Evolutionary conservation across 345 rosid genomes (phyloP).

Genomic region (Schrenkiella parvula): DNA sequence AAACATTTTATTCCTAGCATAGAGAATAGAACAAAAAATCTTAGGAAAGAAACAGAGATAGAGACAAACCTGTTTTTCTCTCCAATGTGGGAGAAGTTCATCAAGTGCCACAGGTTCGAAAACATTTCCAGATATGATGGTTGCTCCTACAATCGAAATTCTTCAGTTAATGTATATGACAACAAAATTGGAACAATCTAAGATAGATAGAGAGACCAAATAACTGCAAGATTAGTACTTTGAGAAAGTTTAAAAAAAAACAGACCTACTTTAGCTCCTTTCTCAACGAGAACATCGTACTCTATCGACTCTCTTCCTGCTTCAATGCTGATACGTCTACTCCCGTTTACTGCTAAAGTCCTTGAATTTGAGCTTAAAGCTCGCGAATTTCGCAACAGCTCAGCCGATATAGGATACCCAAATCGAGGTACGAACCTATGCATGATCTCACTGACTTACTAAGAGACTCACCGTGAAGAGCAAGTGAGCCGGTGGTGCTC

Average conservation of each 20-base stretch:
- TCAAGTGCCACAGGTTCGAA: constrained; percentile 78
- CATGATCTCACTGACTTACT: constrained; percentile 35
- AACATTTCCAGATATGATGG: constrained; percentile 82
- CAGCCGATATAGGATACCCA: constrained; percentile 17
- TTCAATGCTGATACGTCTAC: constrained; percentile 47
- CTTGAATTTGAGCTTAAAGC: constrained; percentile 28
- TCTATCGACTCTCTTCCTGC: constrained; percentile 54
- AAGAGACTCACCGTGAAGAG: not conserved
- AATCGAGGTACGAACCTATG: constrained; percentile 13
- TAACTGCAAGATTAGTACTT: not conserved
- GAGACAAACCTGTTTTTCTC: constrained; percentile 66
- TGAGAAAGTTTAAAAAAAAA: not conserved
- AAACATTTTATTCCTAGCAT: not conserved
- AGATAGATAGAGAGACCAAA: not conserved
- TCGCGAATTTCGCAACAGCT: constrained; percentile 15
- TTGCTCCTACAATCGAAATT: constrained; percentile 53
- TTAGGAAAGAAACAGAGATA: not conserved
- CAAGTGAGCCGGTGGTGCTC: not conserved
- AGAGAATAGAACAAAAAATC: not conserved
- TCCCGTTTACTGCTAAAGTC: constrained; percentile 4
- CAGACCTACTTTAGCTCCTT: constrained; percentile 85
- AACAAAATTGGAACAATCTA: not conserved
- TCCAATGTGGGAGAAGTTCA: constrained; percentile 81
- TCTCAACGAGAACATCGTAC: constrained; percentile 87
- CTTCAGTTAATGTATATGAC: not conserved